A percentile compares a stretch with the other conserved stretches of the same genome.
phyloP scores from a whole-genome alignment of 257 asterid species.

The Fraxinus pennsylvanica region DNA sequence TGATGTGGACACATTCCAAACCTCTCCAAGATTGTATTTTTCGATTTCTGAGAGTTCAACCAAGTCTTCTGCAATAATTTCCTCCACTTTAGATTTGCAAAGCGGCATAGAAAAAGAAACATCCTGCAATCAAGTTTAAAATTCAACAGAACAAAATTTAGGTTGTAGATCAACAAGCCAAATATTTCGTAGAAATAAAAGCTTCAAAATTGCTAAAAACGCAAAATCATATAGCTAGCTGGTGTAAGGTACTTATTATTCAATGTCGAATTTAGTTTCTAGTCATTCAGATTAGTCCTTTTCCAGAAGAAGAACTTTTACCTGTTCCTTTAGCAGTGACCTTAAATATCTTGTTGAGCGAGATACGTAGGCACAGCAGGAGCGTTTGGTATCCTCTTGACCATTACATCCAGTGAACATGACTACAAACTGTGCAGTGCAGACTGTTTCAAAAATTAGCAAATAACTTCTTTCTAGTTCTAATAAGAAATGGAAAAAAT shows the following conservation, averaged over 20 bases:
- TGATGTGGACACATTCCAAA: slow-evolving; percentile 31
- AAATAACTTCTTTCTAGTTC: slow-evolving; percentile 18
- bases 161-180: slow-evolving; percentile 11
- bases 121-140: slow-evolving; percentile 50
- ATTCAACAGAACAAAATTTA: slow-evolving; percentile 22
- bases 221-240: slow-evolving; percentile 15
- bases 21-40: slow-evolving; percentile 79
- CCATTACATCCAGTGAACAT: slow-evolving; percentile 62
- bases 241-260: not conserved
- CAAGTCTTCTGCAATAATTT: slow-evolving; percentile 73
- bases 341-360: slow-evolving; percentile 87
- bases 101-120: slow-evolving; percentile 90
- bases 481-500: slow-evolving; percentile 5
- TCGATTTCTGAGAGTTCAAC: slow-evolving; percentile 76
- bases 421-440: slow-evolving; percentile 78
- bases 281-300: slow-evolving; percentile 12
- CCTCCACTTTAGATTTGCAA: slow-evolving; percentile 71
- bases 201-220: slow-evolving; percentile 10
- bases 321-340: slow-evolving; percentile 81
- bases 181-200: slow-evolving; percentile 14
- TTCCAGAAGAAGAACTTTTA: slow-evolving; percentile 40
- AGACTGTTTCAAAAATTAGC: slow-evolving; percentile 50
- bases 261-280: not conserved
- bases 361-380: slow-evolving; percentile 79
- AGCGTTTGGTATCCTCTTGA: slow-evolving; percentile 43